Conservation (phyloP, 257 asterid genomes). For the Solanum sejunctum region DNA sequence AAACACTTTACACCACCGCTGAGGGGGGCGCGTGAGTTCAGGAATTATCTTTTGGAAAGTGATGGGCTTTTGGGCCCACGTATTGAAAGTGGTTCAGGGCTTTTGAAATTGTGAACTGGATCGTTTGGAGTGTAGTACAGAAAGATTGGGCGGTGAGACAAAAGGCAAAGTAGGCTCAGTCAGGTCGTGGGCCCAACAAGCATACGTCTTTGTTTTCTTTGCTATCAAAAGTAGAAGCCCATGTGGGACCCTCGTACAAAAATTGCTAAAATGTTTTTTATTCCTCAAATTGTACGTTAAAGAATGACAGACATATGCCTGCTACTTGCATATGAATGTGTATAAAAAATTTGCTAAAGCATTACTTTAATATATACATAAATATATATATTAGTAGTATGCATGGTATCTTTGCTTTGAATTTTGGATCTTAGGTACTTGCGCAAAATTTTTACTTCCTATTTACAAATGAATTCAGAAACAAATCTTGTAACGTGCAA, state of each 20-base stretch:
- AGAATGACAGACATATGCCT: neutral
- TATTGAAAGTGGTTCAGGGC: conserved; percentile 6
- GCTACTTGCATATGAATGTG: conserved; percentile 2
- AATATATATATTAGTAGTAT: neutral
- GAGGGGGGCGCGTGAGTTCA: conserved; percentile 14
- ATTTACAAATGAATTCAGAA: neutral
- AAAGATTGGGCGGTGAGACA: conserved; percentile 10
- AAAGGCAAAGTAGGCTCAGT: conserved; percentile 15
- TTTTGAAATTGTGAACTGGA: conserved; percentile 21
- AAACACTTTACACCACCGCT: neutral
- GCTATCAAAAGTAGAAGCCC: conserved; percentile 1
- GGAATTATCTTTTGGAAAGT: conserved; percentile 4
- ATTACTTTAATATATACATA: neutral
- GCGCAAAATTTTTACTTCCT: neutral
- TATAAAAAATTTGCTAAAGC: neutral
- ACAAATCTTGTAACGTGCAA: neutral
- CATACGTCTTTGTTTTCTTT: conserved; percentile 18
- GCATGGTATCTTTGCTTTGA: neutral
- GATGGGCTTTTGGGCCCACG: conserved; percentile 24
- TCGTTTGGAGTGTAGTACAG: conserved; percentile 6
- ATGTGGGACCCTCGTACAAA: conserved; percentile 10
- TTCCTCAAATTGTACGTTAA: neutral
- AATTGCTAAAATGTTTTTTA: neutral
- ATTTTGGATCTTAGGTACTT: neutral
- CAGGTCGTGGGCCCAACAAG: conserved; percentile 33